Base-by-base conservation (phyloP, 2,329 filamentous ascomycete species). In the Uncinocarpus reesii region DNA sequence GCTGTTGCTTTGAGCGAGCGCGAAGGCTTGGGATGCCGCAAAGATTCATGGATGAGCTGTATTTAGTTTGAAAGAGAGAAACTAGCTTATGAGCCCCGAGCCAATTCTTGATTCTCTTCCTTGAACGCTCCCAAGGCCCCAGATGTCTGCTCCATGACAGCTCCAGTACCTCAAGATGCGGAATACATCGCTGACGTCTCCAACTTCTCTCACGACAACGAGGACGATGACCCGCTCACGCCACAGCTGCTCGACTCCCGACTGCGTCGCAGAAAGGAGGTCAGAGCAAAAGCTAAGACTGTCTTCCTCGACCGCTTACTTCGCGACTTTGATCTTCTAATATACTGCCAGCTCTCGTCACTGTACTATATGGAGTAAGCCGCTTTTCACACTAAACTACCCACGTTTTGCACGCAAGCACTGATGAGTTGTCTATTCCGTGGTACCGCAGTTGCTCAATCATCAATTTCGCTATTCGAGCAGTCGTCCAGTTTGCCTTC, bases 301-400 rank as follows among this genome's bases (percentile, higher is more conserved):
- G 65, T 67, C 20, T 63, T 74, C 54, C 70, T 81, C 34, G 74
- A 79, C 55, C 71, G 76, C 47, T 60, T 81, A 42, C 67, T 80
- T 52, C 70, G 73, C 48, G 72, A 74, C 56, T 62, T 81, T 36
- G 79, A 82, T 57, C 71, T 77, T 55, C 58, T 79, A 41, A 71
- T 80, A 48, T 81, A 79, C 64, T 74, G 78, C 60, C 69, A 82
- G 65, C 65, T 82, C 51, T 77, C 78, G 31, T 70, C 72, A 6
- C 62, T 80, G 50, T 82, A 82, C 62, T 78, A 81, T 60, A 71
- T 80, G 64, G 79, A 82, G 77, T 80, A 69, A 57, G 74, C 23
- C 15, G 11, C 26, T 7, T 29, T 5, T 36, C 32, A 16, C 4
- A 18, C 20, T 35, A 20, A 13, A 1, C 31, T 2, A 21, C 13